Evolutionary conservation across 768 basidiomycete species (phyloP).

Genomic region (Kwoniella sp.): DNA sequence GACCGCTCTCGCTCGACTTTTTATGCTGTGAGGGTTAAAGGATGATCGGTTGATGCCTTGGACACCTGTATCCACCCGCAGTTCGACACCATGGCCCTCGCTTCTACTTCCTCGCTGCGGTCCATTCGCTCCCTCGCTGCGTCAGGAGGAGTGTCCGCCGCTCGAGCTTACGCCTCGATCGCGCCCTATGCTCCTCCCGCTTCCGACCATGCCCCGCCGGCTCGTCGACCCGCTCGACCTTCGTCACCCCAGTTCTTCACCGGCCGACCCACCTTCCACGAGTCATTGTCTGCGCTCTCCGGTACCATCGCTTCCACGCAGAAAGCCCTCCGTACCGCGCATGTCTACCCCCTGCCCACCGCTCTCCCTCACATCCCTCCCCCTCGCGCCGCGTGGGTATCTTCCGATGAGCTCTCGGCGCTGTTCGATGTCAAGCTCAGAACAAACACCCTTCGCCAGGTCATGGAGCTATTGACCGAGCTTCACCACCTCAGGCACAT

Average conservation of each 20-base stretch:
- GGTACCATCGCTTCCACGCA: slow-evolving; percentile 60
- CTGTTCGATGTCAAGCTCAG: slow-evolving; percentile 62
- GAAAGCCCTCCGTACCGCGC: slow-evolving; percentile 59
- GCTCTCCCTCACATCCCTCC: slow-evolving; percentile 59
- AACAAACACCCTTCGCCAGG: slow-evolving; percentile 65
- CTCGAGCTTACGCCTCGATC: slow-evolving; percentile 9
- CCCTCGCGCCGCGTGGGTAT: slow-evolving; percentile 66
- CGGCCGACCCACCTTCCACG: slow-evolving; percentile 67
- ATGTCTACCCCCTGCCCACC: slow-evolving; percentile 77
- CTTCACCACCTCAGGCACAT: slow-evolving; percentile 36
- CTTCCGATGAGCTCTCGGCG: slow-evolving; percentile 58
- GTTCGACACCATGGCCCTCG: slow-evolving; percentile 3
- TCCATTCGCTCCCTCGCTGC: neutral
- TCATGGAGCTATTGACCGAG: slow-evolving; percentile 50
- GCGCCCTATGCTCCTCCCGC: slow-evolving; percentile 10
- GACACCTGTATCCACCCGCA: no score
- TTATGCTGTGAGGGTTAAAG: no score
- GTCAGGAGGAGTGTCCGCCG: neutral
- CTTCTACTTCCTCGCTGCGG: slow-evolving; percentile 13
- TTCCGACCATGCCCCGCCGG: neutral
- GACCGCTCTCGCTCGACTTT: no score
- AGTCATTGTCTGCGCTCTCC: slow-evolving; percentile 66
- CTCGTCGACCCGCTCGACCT: slow-evolving; percentile 36
- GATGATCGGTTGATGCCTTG: no score
- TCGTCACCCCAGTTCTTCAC: slow-evolving; percentile 78